These are phyloP conservation scores for Saccharomycopsis schoenii DNA, from an alignment of 805 yeast genomes.

Conservation along the genomic window DNA sequence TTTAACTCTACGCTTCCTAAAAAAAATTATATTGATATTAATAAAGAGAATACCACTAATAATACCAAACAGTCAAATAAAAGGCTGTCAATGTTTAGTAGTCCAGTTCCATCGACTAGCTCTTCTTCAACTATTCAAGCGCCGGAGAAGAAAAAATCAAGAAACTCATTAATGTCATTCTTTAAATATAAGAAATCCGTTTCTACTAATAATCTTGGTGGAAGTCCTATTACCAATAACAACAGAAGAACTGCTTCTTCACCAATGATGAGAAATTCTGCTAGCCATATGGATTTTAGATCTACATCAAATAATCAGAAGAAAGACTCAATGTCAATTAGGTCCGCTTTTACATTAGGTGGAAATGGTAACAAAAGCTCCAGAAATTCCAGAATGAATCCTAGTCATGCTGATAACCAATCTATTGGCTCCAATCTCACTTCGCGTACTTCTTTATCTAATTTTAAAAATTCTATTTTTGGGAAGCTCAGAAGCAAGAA, in stretches of 20 bases:
- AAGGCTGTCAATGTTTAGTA: background rate
- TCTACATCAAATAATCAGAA: conserved; percentile 3
- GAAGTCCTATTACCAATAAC: background rate
- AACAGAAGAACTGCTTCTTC: background rate
- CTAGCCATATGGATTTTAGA: conserved; percentile 10
- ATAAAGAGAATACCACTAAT: background rate
- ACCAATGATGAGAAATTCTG: conserved; percentile 4
- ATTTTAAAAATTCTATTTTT: conserved; percentile 14
- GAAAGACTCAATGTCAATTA: conserved; percentile 14
- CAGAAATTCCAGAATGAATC: background rate
- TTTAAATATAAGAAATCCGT: conserved; percentile 15
- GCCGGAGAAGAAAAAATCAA: conserved; percentile 3
- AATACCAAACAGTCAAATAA: background rate
- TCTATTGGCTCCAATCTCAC: conserved; percentile 14
- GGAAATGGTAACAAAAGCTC: background rate
- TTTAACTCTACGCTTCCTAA: background rate
- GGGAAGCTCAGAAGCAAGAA: conserved; percentile 7
- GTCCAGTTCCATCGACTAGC: background rate
- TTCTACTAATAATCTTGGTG: conserved; percentile 11
- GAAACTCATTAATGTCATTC: conserved; percentile 14
- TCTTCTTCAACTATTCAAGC: background rate
- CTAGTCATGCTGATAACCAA: conserved; percentile 2
- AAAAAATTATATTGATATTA: background rate
- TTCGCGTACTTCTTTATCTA: conserved; percentile 16
- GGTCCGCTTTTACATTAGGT: background rate